Conservation (phyloP, 768 basidiomycete species). For the Hebeloma cylindrosporum region DNA sequence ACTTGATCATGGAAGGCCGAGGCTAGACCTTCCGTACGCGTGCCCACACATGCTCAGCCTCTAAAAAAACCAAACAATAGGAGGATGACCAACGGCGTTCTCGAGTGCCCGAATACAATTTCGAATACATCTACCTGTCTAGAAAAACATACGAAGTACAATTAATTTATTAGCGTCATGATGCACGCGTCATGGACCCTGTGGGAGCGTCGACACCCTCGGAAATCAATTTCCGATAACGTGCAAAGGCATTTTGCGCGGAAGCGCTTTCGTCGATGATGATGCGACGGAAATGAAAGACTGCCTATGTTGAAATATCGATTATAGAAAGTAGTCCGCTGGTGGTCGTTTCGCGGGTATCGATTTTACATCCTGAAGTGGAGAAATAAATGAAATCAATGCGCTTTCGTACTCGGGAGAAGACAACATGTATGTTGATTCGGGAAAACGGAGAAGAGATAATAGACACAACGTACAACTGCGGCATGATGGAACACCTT, state of each 20-base stretch:
- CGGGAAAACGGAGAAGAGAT: slow-evolving; percentile 1
- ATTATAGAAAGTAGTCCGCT: slow-evolving; percentile 80
- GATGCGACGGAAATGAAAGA: slow-evolving; percentile 4
- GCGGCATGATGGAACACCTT: slow-evolving; percentile 93
- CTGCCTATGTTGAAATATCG: not conserved
- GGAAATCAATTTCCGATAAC: slow-evolving; percentile 1
- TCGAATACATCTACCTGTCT: too few relatives aligned
- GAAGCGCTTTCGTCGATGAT: not conserved
- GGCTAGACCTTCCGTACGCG: too few relatives aligned
- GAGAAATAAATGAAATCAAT: not conserved
- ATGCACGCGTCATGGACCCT: not conserved
- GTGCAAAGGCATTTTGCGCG: not conserved
- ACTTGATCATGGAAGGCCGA: too few relatives aligned
- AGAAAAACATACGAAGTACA: slow-evolving; percentile 2
- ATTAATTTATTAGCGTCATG: not conserved
- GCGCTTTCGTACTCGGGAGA: too few relatives aligned
- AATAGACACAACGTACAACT: slow-evolving; percentile 51
- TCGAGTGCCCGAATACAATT: too few relatives aligned
- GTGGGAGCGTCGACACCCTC: not conserved
- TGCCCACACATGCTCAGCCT: too few relatives aligned
- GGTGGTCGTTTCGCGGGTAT: slow-evolving; percentile 84
- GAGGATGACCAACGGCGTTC: too few relatives aligned
- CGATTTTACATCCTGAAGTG: slow-evolving; percentile 69
- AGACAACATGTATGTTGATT: too few relatives aligned
- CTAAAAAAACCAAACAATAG: too few relatives aligned